A percentile compares a stretch with the other conserved stretches of the same genome.
Evolutionary conservation across 2,329 filamentous ascomycete genomes (phyloP).

Genomic region (Xylariaceae sp.): DNA sequence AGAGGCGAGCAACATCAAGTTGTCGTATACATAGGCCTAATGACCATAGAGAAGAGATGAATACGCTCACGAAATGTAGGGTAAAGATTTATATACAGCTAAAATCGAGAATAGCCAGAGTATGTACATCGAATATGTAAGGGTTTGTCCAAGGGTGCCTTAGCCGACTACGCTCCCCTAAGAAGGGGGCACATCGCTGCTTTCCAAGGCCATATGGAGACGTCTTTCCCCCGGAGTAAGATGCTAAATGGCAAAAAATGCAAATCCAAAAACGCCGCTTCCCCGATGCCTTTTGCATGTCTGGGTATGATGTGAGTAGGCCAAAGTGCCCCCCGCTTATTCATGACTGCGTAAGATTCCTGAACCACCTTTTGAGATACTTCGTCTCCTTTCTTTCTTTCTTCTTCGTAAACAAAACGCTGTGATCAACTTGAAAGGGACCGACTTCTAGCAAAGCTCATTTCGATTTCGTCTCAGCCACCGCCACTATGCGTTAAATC

Average conservation of each 20-base stretch:
- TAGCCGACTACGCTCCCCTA: neutral
- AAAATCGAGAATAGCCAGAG: slow-evolving; percentile 27
- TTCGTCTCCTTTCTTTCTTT: neutral
- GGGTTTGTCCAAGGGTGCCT: neutral
- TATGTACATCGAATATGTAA: slow-evolving; percentile 29
- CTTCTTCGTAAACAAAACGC: neutral
- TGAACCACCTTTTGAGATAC: neutral
- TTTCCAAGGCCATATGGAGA: slow-evolving; percentile 2
- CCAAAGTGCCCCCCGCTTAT: slow-evolving; percentile 11
- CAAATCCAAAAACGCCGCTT: slow-evolving; percentile 20
- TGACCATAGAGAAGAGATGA: neutral
- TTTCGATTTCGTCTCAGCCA: slow-evolving; percentile 2
- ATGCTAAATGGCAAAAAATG: slow-evolving; percentile 24
- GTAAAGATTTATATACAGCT: slow-evolving; percentile 27
- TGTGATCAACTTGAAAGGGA: slow-evolving; percentile 7
- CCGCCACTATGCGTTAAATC: slow-evolving; percentile 34
- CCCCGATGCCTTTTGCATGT: slow-evolving; percentile 8
- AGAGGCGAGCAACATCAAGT: too few relatives aligned
- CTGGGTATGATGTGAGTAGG: slow-evolving; percentile 13
- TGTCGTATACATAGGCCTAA: too few relatives aligned
- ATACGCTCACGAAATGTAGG: neutral
- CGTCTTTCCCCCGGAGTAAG: slow-evolving; percentile 13
- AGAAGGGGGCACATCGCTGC: neutral
- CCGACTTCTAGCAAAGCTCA: slow-evolving; percentile 3
- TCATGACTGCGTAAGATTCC: slow-evolving; percentile 21